Evolutionary conservation across 176 grass and related monocot species (phyloP).

Genomic region (Areca catechu): DNA sequence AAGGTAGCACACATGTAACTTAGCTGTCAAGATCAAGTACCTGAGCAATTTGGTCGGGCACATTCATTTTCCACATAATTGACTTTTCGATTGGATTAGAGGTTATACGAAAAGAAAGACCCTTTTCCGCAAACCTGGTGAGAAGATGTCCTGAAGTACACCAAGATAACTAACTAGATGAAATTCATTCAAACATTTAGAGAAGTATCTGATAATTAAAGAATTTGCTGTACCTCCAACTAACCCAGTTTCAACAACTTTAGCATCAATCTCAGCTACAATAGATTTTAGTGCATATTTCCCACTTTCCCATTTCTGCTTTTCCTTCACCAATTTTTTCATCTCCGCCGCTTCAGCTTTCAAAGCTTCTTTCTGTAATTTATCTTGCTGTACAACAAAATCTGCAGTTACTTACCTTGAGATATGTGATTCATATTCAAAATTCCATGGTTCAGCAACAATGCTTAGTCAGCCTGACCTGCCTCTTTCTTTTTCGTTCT

Average conservation of each 20-base stretch:
- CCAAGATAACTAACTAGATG: not conserved
- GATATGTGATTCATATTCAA: not conserved
- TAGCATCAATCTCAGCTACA: conserved; percentile 49
- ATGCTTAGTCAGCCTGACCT: conserved; percentile 27
- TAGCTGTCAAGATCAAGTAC: conserved; percentile 4
- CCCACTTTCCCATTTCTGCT: conserved; percentile 61
- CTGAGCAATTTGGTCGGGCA: conserved; percentile 45
- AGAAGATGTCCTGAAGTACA: conserved; percentile 49
- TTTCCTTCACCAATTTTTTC: conserved; percentile 60
- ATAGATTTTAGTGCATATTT: conserved; percentile 63
- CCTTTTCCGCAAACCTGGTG: conserved; percentile 42
- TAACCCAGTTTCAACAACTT: conserved; percentile 43
- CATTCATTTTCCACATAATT: conserved; percentile 66
- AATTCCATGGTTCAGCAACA: too few relatives aligned
- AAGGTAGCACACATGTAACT: too few relatives aligned
- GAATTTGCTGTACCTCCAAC: conserved; percentile 48
- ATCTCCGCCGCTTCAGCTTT: conserved; percentile 44
- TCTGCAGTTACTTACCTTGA: not conserved
- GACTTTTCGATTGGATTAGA: conserved; percentile 46
- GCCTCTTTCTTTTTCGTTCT: conserved; percentile 42
- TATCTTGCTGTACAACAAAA: conserved; percentile 52
- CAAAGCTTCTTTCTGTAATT: conserved; percentile 46
- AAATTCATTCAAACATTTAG: not conserved
- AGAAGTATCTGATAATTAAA: not conserved
- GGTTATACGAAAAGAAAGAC: conserved; percentile 26